Evolutionary conservation across 2,329 filamentous ascomycete genomes (phyloP), one percentile per base, ranked within the genome.

Genomic region (Aureobasidium uvarum): DNA sequence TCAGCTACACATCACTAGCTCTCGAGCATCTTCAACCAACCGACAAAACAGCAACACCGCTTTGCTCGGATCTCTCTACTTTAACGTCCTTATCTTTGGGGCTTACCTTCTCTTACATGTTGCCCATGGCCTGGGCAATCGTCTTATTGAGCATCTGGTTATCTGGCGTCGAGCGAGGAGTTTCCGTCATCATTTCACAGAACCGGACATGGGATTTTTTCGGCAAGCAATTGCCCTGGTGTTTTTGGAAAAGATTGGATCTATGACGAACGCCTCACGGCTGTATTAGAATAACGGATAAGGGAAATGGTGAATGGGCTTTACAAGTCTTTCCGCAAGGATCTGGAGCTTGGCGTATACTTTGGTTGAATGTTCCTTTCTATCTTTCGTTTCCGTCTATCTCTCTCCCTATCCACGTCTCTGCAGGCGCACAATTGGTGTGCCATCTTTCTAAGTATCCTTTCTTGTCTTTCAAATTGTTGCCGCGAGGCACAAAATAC

Each of bases 261-360:
- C 23, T 18, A 33, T 38, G 43, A 43, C 28, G 31, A 46, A 60
- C 36, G 58, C 45, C 45, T 41, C 58, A 62, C 58, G 58, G 58
- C 58, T 62, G 45, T 62, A 60, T 11, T 62, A 62, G 45, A 62
- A 48, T 13, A 58, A 4, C 23, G 31, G 43, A 41, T 20, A 59
- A 16, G 25, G 55, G 56, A 60, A 23, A n/a, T 10, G 39, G 20
- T 31, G 50, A 25, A 52, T 11, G 25, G 39, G 54, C 8, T 63
- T 63, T 63, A 63, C 46, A 63, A 51, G 13, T 36, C 43, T 31
- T 31, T 63, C 59, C 59, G 59, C 59, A 54, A 63, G 59, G 59
- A 63, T 25, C 8, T 50, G 33, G 36, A 36, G 56, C 25, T 23
- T 20, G 50, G 45, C 59, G 45, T 48, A 63, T 39, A 45, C n/a